phyloP scores from a whole-genome alignment of 2,329 filamentous ascomycete genomes.

The Phialophora macrospora region DNA sequence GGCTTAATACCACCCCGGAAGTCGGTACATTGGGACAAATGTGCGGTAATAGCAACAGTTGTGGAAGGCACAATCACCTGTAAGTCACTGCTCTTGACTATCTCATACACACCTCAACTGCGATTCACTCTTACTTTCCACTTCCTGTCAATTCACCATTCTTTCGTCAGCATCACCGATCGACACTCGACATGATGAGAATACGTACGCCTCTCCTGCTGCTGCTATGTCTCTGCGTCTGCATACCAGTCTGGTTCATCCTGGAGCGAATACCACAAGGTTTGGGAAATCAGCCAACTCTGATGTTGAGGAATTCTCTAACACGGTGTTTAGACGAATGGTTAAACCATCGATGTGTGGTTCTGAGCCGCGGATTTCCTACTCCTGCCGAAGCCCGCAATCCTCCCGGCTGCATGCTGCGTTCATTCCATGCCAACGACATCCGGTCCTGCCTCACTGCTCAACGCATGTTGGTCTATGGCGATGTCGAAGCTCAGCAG shows the following conservation, averaged over 20 bases:
- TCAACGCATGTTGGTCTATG: conserved; percentile 62
- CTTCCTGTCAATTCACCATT: background rate
- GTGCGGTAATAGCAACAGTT: background rate
- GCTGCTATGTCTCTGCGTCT: conserved; percentile 13
- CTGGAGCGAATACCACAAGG: conserved; percentile 18
- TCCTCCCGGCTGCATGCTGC: conserved; percentile 63
- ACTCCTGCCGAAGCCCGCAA: conserved; percentile 50
- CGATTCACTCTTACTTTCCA: background rate
- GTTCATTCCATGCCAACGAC: conserved; percentile 59
- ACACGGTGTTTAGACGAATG: conserved; percentile 12
- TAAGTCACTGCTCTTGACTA: background rate
- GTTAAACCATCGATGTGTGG: conserved; percentile 53
- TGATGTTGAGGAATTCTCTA: background rate
- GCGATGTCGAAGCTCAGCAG: conserved; percentile 65
- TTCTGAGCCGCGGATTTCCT: conserved; percentile 61
- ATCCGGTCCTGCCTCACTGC: conserved; percentile 59
- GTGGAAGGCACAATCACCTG: background rate
- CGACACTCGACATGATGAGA: conserved; percentile 11
- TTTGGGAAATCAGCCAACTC: conserved; percentile 4
- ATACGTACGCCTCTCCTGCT: conserved; percentile 7
- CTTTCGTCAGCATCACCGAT: background rate
- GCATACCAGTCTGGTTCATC: conserved; percentile 2
- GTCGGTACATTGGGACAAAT: background rate
- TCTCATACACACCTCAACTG: background rate
- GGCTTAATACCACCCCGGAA: background rate